phyloP scores from a whole-genome alignment of 148 eudicot genomes.

The Agrostemma githago region DNA sequence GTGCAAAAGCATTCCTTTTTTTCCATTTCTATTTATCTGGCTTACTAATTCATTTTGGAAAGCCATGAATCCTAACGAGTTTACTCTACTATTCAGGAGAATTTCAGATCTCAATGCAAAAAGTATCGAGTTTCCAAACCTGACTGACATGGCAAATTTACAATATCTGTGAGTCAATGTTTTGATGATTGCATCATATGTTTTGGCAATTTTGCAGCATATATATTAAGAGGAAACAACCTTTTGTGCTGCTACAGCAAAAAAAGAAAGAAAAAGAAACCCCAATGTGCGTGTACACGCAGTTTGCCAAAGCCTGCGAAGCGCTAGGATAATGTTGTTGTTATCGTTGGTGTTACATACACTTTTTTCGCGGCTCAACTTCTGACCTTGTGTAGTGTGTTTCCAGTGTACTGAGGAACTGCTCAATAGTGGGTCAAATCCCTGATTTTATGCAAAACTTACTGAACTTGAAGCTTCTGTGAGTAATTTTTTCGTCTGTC shows the following conservation, averaged over 20 bases:
- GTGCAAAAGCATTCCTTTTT: conserved; percentile 18
- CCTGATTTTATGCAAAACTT: conserved; percentile 39
- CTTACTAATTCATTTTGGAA: background rate
- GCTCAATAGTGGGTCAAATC: conserved; percentile 50
- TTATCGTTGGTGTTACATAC: no score
- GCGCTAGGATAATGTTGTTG: no score
- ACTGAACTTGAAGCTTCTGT: conserved; percentile 26
- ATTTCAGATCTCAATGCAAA: conserved; percentile 62
- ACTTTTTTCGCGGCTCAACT: background rate
- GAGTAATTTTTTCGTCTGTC: conserved; percentile 12
- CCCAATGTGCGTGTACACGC: no score
- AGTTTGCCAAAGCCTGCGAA: no score
- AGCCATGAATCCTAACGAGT: background rate
- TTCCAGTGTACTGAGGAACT: conserved; percentile 67
- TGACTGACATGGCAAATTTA: conserved; percentile 35
- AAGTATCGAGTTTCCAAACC: conserved; percentile 44
- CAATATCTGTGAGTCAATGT: conserved; percentile 43
- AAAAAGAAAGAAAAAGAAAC: no score
- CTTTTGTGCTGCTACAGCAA: no score
- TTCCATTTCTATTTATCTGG: background rate
- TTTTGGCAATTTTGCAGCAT: background rate
- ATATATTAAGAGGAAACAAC: no score
- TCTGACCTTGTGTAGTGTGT: conserved; percentile 15
- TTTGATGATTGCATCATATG: background rate
- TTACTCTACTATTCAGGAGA: conserved; percentile 46